Conservation (phyloP, 108 stramenopile species). For the Schizochytrium sp. region DNA sequence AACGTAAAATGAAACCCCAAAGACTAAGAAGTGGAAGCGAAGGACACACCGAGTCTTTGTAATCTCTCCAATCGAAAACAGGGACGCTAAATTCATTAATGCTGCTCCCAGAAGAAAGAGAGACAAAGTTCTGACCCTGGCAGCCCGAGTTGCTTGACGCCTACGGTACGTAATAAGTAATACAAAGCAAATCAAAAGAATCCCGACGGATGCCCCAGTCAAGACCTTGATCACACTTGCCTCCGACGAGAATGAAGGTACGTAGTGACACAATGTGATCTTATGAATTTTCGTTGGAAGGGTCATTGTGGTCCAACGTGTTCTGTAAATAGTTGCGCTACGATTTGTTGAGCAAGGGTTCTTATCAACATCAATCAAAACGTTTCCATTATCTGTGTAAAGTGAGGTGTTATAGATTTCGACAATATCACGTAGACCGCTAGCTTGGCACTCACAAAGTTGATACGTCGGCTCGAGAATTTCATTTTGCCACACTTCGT, state of each 20-base stretch:
- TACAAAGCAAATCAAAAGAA: too few species aligned
- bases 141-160: background rate
- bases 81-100: background rate
- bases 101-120: background rate
- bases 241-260: too few species aligned
- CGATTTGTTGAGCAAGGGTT: background rate
- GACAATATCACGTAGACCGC: background rate
- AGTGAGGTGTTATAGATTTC: background rate
- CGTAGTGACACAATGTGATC: too few species aligned
- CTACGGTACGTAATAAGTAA: too few species aligned
- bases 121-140: background rate
- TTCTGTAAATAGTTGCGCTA: background rate
- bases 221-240: too few species aligned
- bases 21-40: background rate
- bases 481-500: background rate
- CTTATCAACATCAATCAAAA: background rate
- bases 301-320: conserved; percentile 21
- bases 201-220: too few species aligned
- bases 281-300: too few species aligned
- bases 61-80: conserved; percentile 1
- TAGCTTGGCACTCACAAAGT: background rate
- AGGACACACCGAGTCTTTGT: background rate
- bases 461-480: background rate
- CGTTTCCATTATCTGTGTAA: background rate
- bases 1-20: background rate